Percentiles rank a stretch among this genome's conserved stretches.
Conservation (phyloP, 106 monocot species). For the Dioscorea zingiberensis region DNA sequence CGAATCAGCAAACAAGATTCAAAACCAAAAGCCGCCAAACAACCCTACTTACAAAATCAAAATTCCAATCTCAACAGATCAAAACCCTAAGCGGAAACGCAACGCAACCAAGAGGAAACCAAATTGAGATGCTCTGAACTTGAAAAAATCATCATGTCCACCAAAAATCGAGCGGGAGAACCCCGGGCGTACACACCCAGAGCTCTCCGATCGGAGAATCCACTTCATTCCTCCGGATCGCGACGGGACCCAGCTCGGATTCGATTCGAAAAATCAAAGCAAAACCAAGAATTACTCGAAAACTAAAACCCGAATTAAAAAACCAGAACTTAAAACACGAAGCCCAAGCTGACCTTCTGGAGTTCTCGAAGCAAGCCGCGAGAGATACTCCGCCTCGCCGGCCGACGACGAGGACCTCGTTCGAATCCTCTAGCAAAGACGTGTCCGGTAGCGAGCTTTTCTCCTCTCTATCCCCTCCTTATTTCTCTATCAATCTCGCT, state of each 20-base stretch:
- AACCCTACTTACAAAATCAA: slow-evolving; percentile 5
- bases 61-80: no score
- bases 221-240: slow-evolving; percentile 5
- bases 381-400: no score
- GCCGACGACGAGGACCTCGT: no score
- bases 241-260: background rate
- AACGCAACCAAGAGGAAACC: background rate
- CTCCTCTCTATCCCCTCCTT: no score
- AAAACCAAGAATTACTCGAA: background rate
- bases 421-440: no score
- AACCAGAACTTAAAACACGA: background rate
- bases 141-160: background rate
- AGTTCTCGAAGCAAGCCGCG: background rate
- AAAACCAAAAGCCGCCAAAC: background rate
- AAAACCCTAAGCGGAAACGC: background rate
- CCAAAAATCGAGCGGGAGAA: background rate
- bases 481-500: no score
- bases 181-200: background rate
- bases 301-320: background rate
- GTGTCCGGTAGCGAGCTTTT: no score
- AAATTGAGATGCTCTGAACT: background rate
- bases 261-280: background rate
- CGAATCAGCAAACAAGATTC: no score
- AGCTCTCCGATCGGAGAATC: background rate
- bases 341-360: background rate